Evolutionary conservation across 2,329 filamentous ascomycete species (phyloP).

Genomic region (Balansia obtecta): DNA sequence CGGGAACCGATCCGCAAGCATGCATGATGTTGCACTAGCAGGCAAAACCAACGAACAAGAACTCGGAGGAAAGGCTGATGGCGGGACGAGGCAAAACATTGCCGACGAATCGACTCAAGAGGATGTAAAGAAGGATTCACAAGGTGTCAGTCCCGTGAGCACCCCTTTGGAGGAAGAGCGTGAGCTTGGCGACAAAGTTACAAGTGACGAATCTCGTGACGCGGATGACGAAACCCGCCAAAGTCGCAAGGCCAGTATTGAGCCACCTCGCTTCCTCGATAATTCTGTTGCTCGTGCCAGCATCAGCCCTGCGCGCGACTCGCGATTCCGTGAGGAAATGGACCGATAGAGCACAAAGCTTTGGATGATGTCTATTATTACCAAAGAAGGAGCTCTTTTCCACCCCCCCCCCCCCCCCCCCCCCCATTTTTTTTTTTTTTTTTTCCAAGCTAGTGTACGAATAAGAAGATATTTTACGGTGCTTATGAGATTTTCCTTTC

Average conservation of each 20-base stretch:
- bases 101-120: constrained; percentile 11
- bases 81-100: not conserved
- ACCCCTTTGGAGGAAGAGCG: constrained; percentile 31
- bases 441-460: not conserved
- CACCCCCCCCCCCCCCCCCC: too few species aligned
- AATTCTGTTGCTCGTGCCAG: constrained; percentile 24
- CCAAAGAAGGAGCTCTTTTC: not conserved
- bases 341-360: constrained; percentile 11
- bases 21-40: constrained; percentile 35
- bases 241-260: constrained; percentile 15
- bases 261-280: constrained; percentile 25
- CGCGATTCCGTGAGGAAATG: constrained; percentile 47
- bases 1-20: constrained; percentile 28
- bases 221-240: constrained; percentile 8
- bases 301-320: constrained; percentile 42
- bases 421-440: too few species aligned
- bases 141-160: constrained; percentile 25
- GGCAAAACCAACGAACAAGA: constrained; percentile 18
- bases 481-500: not conserved
- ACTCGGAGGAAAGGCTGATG: constrained; percentile 3
- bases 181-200: constrained; percentile 14
- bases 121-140: constrained; percentile 16
- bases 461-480: not conserved
- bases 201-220: constrained; percentile 8
- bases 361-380: not conserved